Evolutionary conservation across 345 rosid genomes (phyloP).

Genomic region (Streptanthus diversifolius): DNA sequence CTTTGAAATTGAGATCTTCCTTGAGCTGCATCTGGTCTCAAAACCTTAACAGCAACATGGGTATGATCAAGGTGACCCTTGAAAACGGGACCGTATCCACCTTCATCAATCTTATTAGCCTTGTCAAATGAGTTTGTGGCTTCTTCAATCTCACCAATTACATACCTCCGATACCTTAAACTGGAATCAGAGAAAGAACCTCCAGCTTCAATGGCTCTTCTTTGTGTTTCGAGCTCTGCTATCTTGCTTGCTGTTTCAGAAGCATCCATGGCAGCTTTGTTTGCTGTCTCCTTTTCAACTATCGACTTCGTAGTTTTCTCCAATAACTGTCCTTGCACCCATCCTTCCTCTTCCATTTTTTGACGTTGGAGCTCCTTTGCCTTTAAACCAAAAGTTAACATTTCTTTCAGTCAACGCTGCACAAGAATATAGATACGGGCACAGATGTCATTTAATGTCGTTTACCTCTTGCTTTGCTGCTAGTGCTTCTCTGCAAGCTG

Average conservation of each 20-base stretch:
- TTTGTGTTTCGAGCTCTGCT: constrained; percentile 58
- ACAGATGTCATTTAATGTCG: background rate
- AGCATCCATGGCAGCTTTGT: constrained; percentile 60
- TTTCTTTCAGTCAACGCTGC: constrained; percentile 3
- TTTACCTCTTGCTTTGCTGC: constrained; percentile 74
- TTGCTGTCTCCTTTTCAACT: constrained; percentile 58
- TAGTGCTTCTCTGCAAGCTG: constrained; percentile 87
- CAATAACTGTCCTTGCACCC: constrained; percentile 46
- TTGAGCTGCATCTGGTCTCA: constrained; percentile 93
- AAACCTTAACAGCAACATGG: constrained; percentile 76
- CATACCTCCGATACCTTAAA: constrained; percentile 67
- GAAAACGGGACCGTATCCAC: constrained; percentile 93
- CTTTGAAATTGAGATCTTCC: constrained; percentile 83
- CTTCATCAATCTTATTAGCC: constrained; percentile 76
- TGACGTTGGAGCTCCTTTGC: constrained; percentile 67
- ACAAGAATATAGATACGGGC: background rate
- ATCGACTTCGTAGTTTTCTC: constrained; percentile 62
- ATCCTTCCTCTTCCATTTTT: constrained; percentile 59
- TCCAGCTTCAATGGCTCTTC: constrained; percentile 42
- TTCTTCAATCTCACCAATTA: constrained; percentile 68
- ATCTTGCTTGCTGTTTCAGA: constrained; percentile 61
- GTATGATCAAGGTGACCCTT: constrained; percentile 83
- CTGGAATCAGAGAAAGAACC: constrained; percentile 30
- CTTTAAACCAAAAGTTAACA: constrained; percentile 33
- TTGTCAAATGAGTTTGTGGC: constrained; percentile 60